Evolutionary conservation across 2,329 filamentous ascomycete species (phyloP).

Genomic region (Talaromyces marneffei): DNA sequence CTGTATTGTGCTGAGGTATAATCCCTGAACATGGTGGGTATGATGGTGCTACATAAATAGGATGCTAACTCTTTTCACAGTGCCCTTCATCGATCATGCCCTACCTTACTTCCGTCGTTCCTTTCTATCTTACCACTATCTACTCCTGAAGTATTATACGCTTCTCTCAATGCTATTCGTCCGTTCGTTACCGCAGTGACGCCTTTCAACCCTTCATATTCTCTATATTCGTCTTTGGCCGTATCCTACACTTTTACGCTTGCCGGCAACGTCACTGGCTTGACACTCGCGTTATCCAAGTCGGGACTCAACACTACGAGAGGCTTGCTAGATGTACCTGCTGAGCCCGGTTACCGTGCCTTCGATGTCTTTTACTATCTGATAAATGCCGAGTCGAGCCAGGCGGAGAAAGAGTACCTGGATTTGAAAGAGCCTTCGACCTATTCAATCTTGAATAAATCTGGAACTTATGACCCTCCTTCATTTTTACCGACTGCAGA

Average conservation of each 20-base stretch:
- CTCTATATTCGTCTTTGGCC: conserved; percentile 72
- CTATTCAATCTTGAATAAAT: conserved; percentile 74
- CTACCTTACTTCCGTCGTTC: conserved; percentile 77
- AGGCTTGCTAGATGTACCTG: conserved; percentile 74
- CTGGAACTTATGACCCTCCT: conserved; percentile 78
- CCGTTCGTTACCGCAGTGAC: conserved; percentile 86
- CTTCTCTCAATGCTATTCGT: conserved; percentile 71
- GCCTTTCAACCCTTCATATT: conserved; percentile 78
- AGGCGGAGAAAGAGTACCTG: conserved; percentile 82
- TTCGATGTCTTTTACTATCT: conserved; percentile 99
- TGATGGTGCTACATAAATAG: not conserved
- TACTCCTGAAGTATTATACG: conserved; percentile 68
- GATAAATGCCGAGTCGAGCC: conserved; percentile 81
- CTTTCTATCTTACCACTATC: conserved; percentile 72
- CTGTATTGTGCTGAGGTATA: conserved; percentile 81
- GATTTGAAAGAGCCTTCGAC: conserved; percentile 69
- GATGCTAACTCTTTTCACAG: conserved; percentile 40
- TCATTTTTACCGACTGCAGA: conserved; percentile 87
- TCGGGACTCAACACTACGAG: conserved; percentile 79
- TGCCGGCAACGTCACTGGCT: conserved; percentile 68
- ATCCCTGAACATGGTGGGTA: conserved; percentile 12
- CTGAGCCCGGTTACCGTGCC: conserved; percentile 75
- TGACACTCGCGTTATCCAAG: conserved; percentile 71
- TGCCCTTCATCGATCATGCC: conserved; percentile 81
- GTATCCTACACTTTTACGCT: conserved; percentile 78